Conservation (phyloP, 768 basidiomycete species). For the Amanita jacksonii region DNA sequence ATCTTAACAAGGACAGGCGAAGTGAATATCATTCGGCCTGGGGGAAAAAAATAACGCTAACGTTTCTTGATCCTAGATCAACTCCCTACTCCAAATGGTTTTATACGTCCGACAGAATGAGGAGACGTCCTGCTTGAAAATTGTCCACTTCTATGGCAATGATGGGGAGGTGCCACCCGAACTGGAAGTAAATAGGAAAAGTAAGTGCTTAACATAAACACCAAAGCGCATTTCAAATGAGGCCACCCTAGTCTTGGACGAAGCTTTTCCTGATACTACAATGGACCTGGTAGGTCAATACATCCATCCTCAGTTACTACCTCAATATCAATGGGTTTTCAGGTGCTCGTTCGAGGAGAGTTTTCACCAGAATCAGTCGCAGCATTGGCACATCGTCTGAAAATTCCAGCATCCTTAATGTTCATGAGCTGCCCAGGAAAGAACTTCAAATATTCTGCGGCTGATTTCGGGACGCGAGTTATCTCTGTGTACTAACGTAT, state of each 20-base stretch:
- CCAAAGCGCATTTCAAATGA: not conserved
- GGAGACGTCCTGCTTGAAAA: slow-evolving; percentile 58
- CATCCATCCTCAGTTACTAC: not conserved
- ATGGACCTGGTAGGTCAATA: slow-evolving; percentile 40
- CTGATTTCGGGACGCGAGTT: slow-evolving; percentile 45
- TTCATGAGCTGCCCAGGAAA: slow-evolving; percentile 54
- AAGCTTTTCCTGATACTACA: slow-evolving; percentile 57
- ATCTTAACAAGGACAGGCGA: slow-evolving; percentile 58
- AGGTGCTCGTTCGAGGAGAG: slow-evolving; percentile 36
- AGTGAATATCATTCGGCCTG: slow-evolving; percentile 25
- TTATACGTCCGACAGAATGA: slow-evolving; percentile 61
- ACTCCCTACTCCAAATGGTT: slow-evolving; percentile 53
- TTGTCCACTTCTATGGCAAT: slow-evolving; percentile 54
- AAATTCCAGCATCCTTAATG: slow-evolving; percentile 46
- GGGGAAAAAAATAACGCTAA: not conserved
- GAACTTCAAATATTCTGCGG: slow-evolving; percentile 29
- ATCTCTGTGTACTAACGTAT: slow-evolving; percentile 16
- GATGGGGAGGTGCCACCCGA: slow-evolving; percentile 53
- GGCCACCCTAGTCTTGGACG: slow-evolving; percentile 35
- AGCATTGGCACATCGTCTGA: slow-evolving; percentile 37
- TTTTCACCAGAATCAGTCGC: slow-evolving; percentile 39
- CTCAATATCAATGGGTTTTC: slow-evolving; percentile 1
- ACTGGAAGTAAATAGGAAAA: slow-evolving; percentile 62
- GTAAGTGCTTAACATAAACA: slow-evolving; percentile 21
- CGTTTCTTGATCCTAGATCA: slow-evolving; percentile 38